These are phyloP conservation scores for Suillus luteus DNA, from an alignment of 768 basidiomycete species.

Conservation along the genomic window DNA sequence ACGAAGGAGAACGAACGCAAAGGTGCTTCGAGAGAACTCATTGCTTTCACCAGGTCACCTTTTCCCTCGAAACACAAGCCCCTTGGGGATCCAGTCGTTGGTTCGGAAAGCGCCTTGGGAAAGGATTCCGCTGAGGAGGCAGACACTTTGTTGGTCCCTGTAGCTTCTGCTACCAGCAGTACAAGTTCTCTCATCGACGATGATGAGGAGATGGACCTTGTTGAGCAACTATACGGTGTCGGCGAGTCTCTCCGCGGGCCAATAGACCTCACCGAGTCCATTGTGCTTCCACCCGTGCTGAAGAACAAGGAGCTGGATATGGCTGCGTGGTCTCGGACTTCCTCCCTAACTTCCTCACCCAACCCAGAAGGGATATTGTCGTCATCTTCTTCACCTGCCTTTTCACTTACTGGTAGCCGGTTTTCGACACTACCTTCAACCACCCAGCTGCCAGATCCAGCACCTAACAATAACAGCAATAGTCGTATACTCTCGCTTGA, in stretches of 20 bases:
- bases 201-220: constrained; percentile 93
- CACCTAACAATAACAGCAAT: constrained; percentile 10
- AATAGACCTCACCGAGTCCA: constrained; percentile 82
- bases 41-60: constrained; percentile 38
- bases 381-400: constrained; percentile 15
- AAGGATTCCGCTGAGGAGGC: constrained; percentile 32
- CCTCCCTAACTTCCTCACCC: constrained; percentile 53
- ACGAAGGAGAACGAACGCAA: constrained; percentile 62
- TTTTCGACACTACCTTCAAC: constrained; percentile 11
- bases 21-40: constrained; percentile 59
- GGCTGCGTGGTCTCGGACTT: constrained; percentile 71
- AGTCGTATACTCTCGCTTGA: constrained; percentile 68
- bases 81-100: constrained; percentile 26
- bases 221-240: constrained; percentile 91
- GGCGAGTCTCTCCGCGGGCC: constrained; percentile 71
- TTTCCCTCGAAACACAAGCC: constrained; percentile 20
- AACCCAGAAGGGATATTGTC: constrained; percentile 38
- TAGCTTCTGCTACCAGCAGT: constrained; percentile 27
- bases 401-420: constrained; percentile 11
- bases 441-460: constrained; percentile 8
- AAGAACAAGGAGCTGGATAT: constrained; percentile 91
- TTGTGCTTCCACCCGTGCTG: constrained; percentile 77
- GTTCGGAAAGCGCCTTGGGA: constrained; percentile 34
- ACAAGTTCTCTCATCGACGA: constrained; percentile 35
- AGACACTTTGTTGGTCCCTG: constrained; percentile 18